Evolutionary conservation across 2,329 filamentous ascomycete species (phyloP), one percentile per base, ranked within the genome.

Genomic region (Aspergillus eucalypticola): DNA sequence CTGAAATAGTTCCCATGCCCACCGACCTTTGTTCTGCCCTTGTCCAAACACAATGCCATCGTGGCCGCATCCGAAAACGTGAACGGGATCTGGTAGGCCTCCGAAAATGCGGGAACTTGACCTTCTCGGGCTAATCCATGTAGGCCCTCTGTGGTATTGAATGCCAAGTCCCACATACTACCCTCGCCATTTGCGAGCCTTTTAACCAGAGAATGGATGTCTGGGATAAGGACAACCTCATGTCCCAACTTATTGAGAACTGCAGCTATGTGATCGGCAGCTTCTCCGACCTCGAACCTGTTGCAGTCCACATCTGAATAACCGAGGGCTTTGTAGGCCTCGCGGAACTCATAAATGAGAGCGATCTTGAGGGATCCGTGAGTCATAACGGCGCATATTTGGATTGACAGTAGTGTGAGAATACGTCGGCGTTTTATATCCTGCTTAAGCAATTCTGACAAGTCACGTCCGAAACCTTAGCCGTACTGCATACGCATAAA

Each of bases 41-140:
- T 68, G 46, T 68, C 64, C 23, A 64, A 54, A 51, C 61, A 69
- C 39, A 67, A 27, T 8, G 64, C 62, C 54, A 69, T 60, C 11
- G 63, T 69, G 11, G 64, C 64, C 6, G 67, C 62, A 59, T 68
- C 65, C 10, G 62, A 62, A 41, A 66, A 69, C 7, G 64, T 68
- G 52, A 59, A 68, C 8, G 67, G 67, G 32, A 72, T 64, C n/a
- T 58, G 51, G 62, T 71, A 71, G 1, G 69, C 67, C 44, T 71
- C 69, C 23, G 70, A 54, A 3, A 72, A 54, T 15, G 64, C 67
- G 3, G 67, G 67, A 7, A 71, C 64, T 46, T 71, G 68, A 2
- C 64, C 61, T 51, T 71, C 65, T 53, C 67, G 63, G 15, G 64
- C 64, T 44, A 62, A 56, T 39, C 66, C 67, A 53, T 67, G 35